These are phyloP conservation scores for Wallacemonas rigidus DNA, from an alignment of 208 protist genomes.

Conservation along the genomic window DNA sequence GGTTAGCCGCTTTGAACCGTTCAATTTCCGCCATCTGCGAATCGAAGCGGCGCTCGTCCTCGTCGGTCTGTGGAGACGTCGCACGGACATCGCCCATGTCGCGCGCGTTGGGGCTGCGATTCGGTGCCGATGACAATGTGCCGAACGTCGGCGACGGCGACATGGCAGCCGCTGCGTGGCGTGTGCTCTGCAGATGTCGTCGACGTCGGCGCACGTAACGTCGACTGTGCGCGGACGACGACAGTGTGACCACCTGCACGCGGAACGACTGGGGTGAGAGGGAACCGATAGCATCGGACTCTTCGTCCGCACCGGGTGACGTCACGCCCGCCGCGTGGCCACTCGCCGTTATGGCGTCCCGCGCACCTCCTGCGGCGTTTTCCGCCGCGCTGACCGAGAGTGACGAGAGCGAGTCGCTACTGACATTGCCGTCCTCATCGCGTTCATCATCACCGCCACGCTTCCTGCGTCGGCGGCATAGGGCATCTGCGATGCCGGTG, in stretches of 20 bases:
- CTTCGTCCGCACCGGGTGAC: too few species aligned
- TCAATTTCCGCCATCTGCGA: constrained; percentile 6
- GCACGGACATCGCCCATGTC: neutral
- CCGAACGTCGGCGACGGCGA: neutral
- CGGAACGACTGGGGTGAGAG: neutral
- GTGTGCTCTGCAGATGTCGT: neutral
- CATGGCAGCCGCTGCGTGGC: neutral
- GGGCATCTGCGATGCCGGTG: too few species aligned
- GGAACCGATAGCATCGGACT: too few species aligned
- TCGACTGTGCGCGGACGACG: constrained; percentile 5
- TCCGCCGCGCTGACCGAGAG: neutral
- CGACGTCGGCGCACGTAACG: constrained; percentile 15
- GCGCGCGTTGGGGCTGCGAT: neutral
- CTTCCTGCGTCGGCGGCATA: too few species aligned
- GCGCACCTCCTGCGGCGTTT: neutral
- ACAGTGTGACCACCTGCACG: constrained; percentile 9
- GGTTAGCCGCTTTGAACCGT: neutral
- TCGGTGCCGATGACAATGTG: neutral
- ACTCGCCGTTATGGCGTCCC: neutral
- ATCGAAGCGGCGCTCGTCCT: constrained; percentile 11
- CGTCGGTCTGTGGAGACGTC: constrained; percentile 7
- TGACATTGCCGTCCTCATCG: neutral
- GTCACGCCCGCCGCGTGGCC: neutral
- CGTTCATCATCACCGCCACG: too few species aligned
- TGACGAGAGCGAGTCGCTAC: neutral